Base-by-base conservation (phyloP, 1,284 basidiomycete species). In the Puccinia polysora region DNA sequence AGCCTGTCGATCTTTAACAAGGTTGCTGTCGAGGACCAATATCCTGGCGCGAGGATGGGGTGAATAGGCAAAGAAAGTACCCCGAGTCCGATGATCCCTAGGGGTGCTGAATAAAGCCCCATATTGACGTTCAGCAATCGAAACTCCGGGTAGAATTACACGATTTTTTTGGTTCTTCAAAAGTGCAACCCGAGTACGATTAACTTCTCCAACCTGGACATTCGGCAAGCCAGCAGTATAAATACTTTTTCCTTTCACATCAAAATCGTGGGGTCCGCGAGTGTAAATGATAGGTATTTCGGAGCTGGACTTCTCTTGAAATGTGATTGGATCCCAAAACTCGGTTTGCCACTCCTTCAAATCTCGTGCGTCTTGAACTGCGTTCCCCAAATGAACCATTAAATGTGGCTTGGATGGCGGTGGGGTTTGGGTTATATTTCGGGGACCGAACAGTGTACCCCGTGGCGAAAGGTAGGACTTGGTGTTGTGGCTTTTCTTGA, bases 341-440 rank as follows among this genome's bases (percentile, higher is more conserved):
- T 77, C 76, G 14, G 77, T 77, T 55, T 77, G 77, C 77, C 77
- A 77, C 20, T 77, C 75, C 2, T 73, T 68, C 38, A 75, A 72
- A 58, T 76, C 73, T 64, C 75, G 62, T 2, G 75, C 72, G 45
- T 75, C 73, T 53, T 77, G 75, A 25, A 76, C 75, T 8, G 63
- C 60, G 56, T 77, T 76, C 10, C 77, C 77, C 14, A 74, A 72
- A 73, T 77, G 77, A 23, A 77, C 65, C 45, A 77, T 55, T 30
- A 77, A 55, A 55, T 75, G 68, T 4, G 74, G 75, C 0, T 55
- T 30, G 7, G 32, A 63, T 8, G 60, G 60, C n/a, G 40, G 43
- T 8, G 59, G 47, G 25, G 52, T 23, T 23, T 20, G 43, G 4
- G 45, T 49, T 6, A 69, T 38, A 15, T 18, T 59, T 10, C 32